Conservation (phyloP, 129 eudicot species). For the Ambrosia trifida region DNA sequence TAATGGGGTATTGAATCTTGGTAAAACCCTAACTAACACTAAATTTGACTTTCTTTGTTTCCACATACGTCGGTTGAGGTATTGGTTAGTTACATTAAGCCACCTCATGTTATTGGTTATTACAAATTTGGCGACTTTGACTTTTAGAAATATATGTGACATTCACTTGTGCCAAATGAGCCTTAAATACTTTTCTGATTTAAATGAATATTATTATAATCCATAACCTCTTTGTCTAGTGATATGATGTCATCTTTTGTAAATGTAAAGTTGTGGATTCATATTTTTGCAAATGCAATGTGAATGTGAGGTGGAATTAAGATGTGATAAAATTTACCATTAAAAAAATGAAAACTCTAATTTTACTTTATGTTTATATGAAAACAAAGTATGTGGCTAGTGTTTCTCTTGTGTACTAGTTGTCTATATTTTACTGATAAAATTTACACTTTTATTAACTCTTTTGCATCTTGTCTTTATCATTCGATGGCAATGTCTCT, state of each 20-base stretch:
- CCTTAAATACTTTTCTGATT: neutral
- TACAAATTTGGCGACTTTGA: slow-evolving; percentile 4
- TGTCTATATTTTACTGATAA: too few relatives aligned
- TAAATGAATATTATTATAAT: too few relatives aligned
- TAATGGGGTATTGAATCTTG: slow-evolving; percentile 21
- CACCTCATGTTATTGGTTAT: slow-evolving; percentile 17
- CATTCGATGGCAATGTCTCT: too few relatives aligned
- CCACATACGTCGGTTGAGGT: neutral
- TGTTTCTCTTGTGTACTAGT: too few relatives aligned
- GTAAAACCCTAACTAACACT: slow-evolving; percentile 17
- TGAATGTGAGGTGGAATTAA: too few relatives aligned
- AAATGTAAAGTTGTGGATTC: too few relatives aligned
- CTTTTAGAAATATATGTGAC: neutral
- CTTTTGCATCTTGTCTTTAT: too few relatives aligned
- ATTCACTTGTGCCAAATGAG: neutral
- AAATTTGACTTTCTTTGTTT: slow-evolving; percentile 26
- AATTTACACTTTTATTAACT: too few relatives aligned
- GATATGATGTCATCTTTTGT: too few relatives aligned
- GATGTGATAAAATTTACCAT: too few relatives aligned
- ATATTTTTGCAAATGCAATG: too few relatives aligned
- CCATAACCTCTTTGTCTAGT: too few relatives aligned
- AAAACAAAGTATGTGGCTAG: neutral
- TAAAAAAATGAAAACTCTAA: neutral
- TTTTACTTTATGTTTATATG: neutral
- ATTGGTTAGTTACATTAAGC: slow-evolving; percentile 2